Evolutionary conservation across 2,329 filamentous ascomycete species (phyloP).

Genomic region (Pseudocercospora macadamiae): DNA sequence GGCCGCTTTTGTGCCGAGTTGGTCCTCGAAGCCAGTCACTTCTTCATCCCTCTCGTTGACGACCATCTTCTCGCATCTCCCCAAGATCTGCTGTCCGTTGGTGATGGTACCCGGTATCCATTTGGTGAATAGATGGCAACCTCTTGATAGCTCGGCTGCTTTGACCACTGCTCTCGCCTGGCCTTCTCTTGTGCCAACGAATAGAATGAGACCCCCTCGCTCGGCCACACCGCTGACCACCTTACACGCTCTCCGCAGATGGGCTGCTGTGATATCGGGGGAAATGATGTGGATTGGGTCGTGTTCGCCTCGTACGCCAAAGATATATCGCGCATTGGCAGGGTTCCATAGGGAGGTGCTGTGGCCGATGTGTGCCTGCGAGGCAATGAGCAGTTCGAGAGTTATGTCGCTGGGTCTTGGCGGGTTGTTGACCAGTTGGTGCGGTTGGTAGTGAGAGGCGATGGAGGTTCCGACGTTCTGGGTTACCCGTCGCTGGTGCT

Average conservation of each 20-base stretch:
- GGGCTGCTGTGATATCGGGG: slow-evolving; percentile 82
- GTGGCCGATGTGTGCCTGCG: slow-evolving; percentile 88
- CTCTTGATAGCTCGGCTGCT: slow-evolving; percentile 75
- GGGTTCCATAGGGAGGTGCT: slow-evolving; percentile 92
- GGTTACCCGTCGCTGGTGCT: slow-evolving; percentile 45
- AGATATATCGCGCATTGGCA: slow-evolving; percentile 90
- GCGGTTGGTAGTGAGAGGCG: slow-evolving; percentile 64
- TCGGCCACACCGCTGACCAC: slow-evolving; percentile 86
- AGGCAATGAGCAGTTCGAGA: slow-evolving; percentile 85
- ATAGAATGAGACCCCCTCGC: slow-evolving; percentile 81
- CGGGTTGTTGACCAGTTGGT: slow-evolving; percentile 69
- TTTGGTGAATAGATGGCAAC: slow-evolving; percentile 86
- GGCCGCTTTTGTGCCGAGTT: slow-evolving; percentile 64
- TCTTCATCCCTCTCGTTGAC: slow-evolving; percentile 74
- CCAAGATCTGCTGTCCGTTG: slow-evolving; percentile 88
- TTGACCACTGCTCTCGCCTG: slow-evolving; percentile 80
- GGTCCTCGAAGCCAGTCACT: slow-evolving; percentile 65
- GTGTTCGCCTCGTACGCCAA: slow-evolving; percentile 81
- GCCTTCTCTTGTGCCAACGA: slow-evolving; percentile 82
- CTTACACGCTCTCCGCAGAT: slow-evolving; percentile 90
- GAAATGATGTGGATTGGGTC: slow-evolving; percentile 75
- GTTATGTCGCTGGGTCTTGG: slow-evolving; percentile 79
- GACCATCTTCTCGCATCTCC: slow-evolving; percentile 68
- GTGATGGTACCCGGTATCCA: slow-evolving; percentile 93
- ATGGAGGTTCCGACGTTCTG: slow-evolving; percentile 44